Evolutionary conservation across 2,329 filamentous ascomycete genomes (phyloP).

Genomic region (Venturia effusa): DNA sequence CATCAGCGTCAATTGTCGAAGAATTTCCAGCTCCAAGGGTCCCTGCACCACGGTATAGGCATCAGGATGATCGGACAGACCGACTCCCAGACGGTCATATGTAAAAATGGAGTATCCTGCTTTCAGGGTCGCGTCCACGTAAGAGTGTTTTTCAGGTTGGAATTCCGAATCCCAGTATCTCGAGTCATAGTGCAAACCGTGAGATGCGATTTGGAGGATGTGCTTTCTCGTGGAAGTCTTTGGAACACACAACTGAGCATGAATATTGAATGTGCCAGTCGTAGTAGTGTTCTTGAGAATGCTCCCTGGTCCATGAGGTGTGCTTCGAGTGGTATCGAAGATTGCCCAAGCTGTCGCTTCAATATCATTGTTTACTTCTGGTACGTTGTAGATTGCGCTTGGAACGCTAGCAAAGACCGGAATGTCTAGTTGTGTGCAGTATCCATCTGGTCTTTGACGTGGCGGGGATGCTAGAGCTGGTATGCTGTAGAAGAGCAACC

Average conservation of each 20-base stretch:
- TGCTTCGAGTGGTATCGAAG: conserved; percentile 10
- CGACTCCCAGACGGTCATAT: conserved; percentile 30
- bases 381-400: conserved; percentile 13
- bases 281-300: conserved; percentile 13
- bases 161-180: conserved; percentile 27
- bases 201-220: conserved; percentile 29
- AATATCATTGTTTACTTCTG: conserved; percentile 13
- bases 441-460: background rate
- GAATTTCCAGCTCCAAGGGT: conserved; percentile 28
- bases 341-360: conserved; percentile 14
- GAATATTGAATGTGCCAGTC: conserved; percentile 13
- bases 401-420: conserved; percentile 11
- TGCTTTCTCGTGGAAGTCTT: conserved; percentile 3
- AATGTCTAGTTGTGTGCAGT: conserved; percentile 13
- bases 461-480: background rate
- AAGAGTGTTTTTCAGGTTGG: conserved; percentile 24
- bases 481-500: background rate
- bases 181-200: conserved; percentile 27
- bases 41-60: conserved; percentile 30
- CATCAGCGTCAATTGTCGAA: conserved; percentile 26
- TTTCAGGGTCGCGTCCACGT: conserved; percentile 25
- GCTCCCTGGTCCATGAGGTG: background rate
- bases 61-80: conserved; percentile 26
- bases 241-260: conserved; percentile 14
- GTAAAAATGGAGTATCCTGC: conserved; percentile 30